Evolutionary conservation across 306 rosid species (phyloP).

Genomic region (Glycine tomentella): DNA sequence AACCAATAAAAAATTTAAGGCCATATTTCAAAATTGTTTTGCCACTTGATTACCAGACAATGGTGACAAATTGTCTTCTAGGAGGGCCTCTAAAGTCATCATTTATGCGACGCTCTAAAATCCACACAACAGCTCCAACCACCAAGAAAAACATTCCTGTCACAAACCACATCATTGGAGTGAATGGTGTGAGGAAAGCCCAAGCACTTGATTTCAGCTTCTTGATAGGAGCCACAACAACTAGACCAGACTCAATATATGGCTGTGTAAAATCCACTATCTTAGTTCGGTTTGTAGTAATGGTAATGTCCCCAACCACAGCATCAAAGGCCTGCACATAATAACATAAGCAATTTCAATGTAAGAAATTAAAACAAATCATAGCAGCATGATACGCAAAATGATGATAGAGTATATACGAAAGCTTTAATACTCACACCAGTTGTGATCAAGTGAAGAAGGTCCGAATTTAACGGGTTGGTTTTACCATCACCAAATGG

Average conservation of each 20-base stretch:
- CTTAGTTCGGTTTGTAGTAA: conserved; percentile 69
- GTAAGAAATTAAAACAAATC: not conserved
- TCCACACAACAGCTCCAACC: conserved; percentile 80
- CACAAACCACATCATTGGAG: conserved; percentile 69
- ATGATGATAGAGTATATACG: not conserved
- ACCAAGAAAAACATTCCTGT: conserved; percentile 68
- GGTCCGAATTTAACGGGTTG: conserved; percentile 61
- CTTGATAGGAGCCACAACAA: conserved; percentile 72
- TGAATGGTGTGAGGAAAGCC: conserved; percentile 86
- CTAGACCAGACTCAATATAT: conserved; percentile 77
- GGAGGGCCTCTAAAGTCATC: conserved; percentile 84
- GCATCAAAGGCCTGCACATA: conserved; percentile 64
- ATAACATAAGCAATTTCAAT: conserved; percentile 13
- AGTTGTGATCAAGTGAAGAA: conserved; percentile 59
- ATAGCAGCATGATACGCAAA: not conserved
- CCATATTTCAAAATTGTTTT: not conserved
- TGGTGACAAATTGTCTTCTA: conserved; percentile 66
- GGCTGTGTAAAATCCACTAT: conserved; percentile 90
- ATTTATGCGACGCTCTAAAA: conserved; percentile 74
- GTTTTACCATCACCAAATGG: conserved; percentile 72
- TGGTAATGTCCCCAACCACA: conserved; percentile 80
- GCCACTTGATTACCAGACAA: conserved; percentile 59
- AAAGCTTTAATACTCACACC: conserved; percentile 62
- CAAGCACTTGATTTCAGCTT: conserved; percentile 66
- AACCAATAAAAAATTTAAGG: not conserved